phyloP scores from a whole-genome alignment of 352 stramenopile species.

The Pythium sukuiense region DNA sequence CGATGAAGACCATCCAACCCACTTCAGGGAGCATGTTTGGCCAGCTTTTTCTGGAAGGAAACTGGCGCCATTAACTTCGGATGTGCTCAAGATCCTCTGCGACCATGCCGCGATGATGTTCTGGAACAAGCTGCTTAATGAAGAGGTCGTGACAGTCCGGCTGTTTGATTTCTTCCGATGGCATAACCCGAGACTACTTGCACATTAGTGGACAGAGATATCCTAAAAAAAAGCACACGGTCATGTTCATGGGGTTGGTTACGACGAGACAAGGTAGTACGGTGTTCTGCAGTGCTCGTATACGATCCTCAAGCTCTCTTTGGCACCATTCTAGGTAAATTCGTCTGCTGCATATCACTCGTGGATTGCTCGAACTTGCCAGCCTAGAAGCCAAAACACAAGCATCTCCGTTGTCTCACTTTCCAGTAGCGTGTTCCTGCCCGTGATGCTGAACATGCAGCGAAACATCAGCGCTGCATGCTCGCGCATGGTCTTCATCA shows the following conservation, averaged over 20 bases:
- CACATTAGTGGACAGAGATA: too few species aligned
- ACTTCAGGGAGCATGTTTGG: background rate
- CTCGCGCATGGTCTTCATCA: background rate
- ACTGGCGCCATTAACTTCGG: conserved; percentile 17
- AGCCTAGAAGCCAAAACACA: background rate
- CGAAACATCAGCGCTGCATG: background rate
- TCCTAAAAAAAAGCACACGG: too few species aligned
- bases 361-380: too few species aligned
- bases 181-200: background rate
- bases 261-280: too few species aligned
- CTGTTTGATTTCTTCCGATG: conserved; percentile 7
- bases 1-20: background rate
- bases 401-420: background rate
- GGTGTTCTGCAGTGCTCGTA: too few species aligned
- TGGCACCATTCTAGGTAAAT: too few species aligned
- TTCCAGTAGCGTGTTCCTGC: background rate
- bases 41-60: background rate
- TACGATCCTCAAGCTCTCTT: too few species aligned
- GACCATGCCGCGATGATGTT: conserved; percentile 22
- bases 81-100: conserved; percentile 16
- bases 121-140: conserved; percentile 7
- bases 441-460: background rate
- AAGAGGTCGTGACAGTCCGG: background rate
- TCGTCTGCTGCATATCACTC: too few species aligned
- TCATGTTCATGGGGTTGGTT: too few species aligned